Base-by-base conservation (phyloP, 164 flowering plant species). In the Cinnamomum chago region DNA sequence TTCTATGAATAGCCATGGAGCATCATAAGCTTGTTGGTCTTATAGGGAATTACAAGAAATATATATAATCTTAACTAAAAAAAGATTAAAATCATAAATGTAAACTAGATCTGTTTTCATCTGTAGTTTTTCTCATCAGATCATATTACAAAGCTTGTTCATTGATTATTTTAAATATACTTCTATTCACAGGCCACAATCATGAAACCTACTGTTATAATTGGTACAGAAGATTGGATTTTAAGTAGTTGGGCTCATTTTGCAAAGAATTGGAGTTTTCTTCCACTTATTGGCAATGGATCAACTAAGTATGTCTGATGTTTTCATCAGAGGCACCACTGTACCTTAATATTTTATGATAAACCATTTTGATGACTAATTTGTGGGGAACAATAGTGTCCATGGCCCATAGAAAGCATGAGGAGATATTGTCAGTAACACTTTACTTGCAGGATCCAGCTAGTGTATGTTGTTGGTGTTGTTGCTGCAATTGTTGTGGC, bases 221-320 rank as follows among this genome's bases (percentile, higher is more conserved):
- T 95, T 81, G 98, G 98, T 71, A 95, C 98, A 30, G 99, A 95
- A 87, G 99, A 95, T 79, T 82, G 95, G 50, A 84, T 95, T 73
- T 50, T 95, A 73, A 93, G 91, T 77, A 78, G 76, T 17, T 93
- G 98, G 99, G 99, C 99, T 7, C 90, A 82, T 1, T 88, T 89
- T 82, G 99, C 79, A 0, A 95, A 92, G 75, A 91, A 90, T 5
- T 95, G 86, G 79, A 72, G 84, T 73, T 93, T 93, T 80, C 86
- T 95, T 76, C 98, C 99, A 50, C 88, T 93, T 10, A 70, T 90
- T 71, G 98, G 99, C 47, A 89, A 79, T 87, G 99, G 98, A 82
- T 83, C 96, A 60, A 86, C 93, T 55, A 93, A 87, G 99, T 95
- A 87, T 60, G 88, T 75, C 33, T 70, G 64, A 7, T 10, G 11